phyloP scores from a whole-genome alignment of 805 yeast genomes.

The Wickerhamiella azyma region DNA sequence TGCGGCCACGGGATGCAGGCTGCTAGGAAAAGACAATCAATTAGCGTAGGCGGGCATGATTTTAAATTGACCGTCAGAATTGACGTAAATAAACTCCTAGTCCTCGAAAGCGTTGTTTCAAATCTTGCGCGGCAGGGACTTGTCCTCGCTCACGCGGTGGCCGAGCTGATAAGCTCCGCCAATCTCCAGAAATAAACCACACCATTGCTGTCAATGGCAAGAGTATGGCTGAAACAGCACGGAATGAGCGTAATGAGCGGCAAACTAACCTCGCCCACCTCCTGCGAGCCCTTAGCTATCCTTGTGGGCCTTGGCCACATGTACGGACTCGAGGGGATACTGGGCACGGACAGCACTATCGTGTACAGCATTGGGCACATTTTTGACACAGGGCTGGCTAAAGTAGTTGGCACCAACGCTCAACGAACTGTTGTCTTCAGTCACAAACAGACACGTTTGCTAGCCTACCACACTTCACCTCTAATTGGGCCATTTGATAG shows the following conservation, averaged over 20 bases:
- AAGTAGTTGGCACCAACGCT: conserved; percentile 88
- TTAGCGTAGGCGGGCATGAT: conserved; percentile 57
- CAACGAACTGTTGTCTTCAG: conserved; percentile 58
- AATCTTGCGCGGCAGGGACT: conserved; percentile 76
- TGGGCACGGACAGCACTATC: conserved; percentile 60
- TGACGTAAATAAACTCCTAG: conserved; percentile 53
- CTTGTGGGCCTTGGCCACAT: conserved; percentile 19
- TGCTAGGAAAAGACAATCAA: conserved; percentile 55
- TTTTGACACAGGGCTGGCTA: conserved; percentile 86
- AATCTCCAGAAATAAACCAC: conserved; percentile 93
- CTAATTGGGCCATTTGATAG: too few species aligned
- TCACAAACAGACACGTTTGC: conserved; percentile 65
- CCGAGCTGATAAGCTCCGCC: conserved; percentile 96
- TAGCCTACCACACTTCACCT: too few species aligned
- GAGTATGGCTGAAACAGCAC: conserved; percentile 83
- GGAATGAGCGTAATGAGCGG: conserved; percentile 51
- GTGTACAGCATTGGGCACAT: conserved; percentile 50
- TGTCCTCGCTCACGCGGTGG: conserved; percentile 73
- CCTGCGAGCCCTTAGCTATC: conserved; percentile 38
- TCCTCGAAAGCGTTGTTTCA: conserved; percentile 85
- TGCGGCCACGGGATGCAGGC: too few species aligned
- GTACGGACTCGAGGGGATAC: conserved; percentile 45
- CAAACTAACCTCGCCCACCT: conserved; percentile 25
- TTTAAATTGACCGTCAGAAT: conserved; percentile 97
- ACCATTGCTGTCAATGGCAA: conserved; percentile 69